Evolutionary conservation across 331 rosid genomes (phyloP).

Genomic region (Malus hybrid): DNA sequence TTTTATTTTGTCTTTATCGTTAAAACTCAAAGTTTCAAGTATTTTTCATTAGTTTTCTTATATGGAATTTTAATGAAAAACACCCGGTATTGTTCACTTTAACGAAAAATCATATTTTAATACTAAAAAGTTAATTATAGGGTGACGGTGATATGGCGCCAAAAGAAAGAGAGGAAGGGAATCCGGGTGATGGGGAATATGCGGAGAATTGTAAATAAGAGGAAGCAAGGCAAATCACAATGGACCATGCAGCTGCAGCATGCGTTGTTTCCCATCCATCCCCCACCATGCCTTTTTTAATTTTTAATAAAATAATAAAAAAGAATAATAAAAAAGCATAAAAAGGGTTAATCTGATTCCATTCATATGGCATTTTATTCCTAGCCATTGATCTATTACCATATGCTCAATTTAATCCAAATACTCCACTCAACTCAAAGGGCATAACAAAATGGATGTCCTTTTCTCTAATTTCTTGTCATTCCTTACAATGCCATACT

Average conservation of each 20-base stretch:
- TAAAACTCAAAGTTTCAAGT: too few species aligned
- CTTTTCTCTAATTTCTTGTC: neutral
- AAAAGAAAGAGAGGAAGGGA: neutral
- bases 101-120: too few species aligned
- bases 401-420: neutral
- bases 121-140: neutral
- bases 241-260: neutral
- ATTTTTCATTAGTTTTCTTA: too few species aligned
- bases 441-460: neutral
- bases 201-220: slow-evolving; percentile 27
- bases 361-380: neutral
- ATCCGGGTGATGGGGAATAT: slow-evolving; percentile 13
- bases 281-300: neutral
- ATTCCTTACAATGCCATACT: neutral
- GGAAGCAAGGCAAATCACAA: slow-evolving; percentile 1
- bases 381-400: neutral
- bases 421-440: neutral
- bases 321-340: neutral
- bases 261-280: slow-evolving; percentile 27
- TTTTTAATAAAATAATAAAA: too few species aligned
- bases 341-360: slow-evolving; percentile 11
- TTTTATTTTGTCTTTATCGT: too few species aligned
- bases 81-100: too few species aligned
- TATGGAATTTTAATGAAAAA: too few species aligned
- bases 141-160: neutral